Percentiles rank a stretch among this genome's conserved stretches.
phyloP scores from a whole-genome alignment of 2,329 filamentous ascomycete genomes.

The Leptographium wingfieldii region DNA sequence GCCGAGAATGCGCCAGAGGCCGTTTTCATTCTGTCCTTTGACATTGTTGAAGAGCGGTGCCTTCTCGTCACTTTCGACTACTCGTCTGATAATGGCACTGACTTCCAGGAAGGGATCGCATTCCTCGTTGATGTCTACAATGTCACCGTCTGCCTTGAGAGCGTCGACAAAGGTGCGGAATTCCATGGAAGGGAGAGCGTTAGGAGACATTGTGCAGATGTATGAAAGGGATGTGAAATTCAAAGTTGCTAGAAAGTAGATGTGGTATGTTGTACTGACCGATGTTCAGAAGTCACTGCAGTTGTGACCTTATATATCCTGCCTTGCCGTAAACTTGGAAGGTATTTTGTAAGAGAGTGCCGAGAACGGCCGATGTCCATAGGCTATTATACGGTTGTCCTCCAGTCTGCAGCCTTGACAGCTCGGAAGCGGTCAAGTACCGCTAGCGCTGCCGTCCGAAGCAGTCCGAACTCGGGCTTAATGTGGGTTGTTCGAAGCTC shows the following conservation, averaged over 20 bases:
- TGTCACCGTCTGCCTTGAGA: conserved; percentile 27
- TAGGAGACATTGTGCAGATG: background rate
- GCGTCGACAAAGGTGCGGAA: conserved; percentile 34
- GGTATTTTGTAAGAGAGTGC: background rate
- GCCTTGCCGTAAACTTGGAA: background rate
- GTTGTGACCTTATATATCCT: background rate
- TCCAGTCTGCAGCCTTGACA: background rate
- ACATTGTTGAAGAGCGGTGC: conserved; percentile 40
- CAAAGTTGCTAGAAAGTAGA: background rate
- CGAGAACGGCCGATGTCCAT: background rate
- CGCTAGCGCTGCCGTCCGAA: background rate
- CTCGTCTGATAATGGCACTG: conserved; percentile 31
- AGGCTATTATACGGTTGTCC: background rate
- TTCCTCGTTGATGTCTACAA: conserved; percentile 29
- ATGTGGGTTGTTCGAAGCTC: too few relatives aligned
- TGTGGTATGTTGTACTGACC: background rate
- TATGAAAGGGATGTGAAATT: too few relatives aligned
- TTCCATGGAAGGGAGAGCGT: conserved; percentile 14
- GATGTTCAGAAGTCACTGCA: background rate
- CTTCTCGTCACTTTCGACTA: conserved; percentile 30
- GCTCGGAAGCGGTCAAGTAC: background rate
- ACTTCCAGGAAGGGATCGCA: conserved; percentile 32
- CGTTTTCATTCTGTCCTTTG: conserved; percentile 27
- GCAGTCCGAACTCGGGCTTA: background rate
- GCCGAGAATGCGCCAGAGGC: conserved; percentile 35